Percentiles rank a stretch among this genome's conserved stretches.
Evolutionary conservation across 2,329 filamentous ascomycete species (phyloP).

Genomic region (Hymenoscyphus infarciens): DNA sequence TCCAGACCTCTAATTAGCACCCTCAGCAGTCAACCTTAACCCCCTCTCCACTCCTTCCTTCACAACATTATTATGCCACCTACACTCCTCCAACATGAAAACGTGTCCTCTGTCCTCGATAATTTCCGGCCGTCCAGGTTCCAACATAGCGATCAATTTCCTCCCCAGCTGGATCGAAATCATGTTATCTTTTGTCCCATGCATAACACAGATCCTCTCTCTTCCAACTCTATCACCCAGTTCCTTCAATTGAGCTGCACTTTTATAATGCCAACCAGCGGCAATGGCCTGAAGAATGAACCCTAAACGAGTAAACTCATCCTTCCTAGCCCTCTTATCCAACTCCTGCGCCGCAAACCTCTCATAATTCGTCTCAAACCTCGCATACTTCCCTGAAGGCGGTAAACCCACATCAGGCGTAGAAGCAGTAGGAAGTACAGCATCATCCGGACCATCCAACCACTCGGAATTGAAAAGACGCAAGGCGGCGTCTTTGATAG

Average conservation of each 20-base stretch:
- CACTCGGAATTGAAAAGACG: constrained; percentile 65
- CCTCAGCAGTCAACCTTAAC: constrained; percentile 17
- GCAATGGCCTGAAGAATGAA: constrained; percentile 77
- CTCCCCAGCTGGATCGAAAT: constrained; percentile 67
- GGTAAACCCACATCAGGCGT: constrained; percentile 41
- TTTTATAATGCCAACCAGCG: constrained; percentile 77
- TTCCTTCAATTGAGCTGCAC: constrained; percentile 57
- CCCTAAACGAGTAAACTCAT: constrained; percentile 60
- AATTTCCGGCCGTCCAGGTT: constrained; percentile 58
- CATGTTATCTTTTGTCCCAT: constrained; percentile 76
- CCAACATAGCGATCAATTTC: constrained; percentile 61
- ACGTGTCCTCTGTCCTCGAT: constrained; percentile 75
- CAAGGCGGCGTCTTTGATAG: constrained; percentile 60
- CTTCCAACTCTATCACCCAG: constrained; percentile 68
- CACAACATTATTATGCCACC: constrained; percentile 62
- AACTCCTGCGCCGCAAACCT: constrained; percentile 79
- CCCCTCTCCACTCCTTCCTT: constrained; percentile 39
- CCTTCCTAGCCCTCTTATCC: constrained; percentile 60
- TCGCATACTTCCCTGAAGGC: constrained; percentile 39
- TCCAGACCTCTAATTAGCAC: too few species aligned
- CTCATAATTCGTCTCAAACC: constrained; percentile 74
- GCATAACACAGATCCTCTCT: constrained; percentile 71
- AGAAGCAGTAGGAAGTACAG: constrained; percentile 44
- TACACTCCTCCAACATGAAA: constrained; percentile 64
- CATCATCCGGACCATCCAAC: constrained; percentile 58